A percentile compares a stretch with the other conserved stretches of the same genome.
phyloP scores from a whole-genome alignment of 768 basidiomycete species.

The Phylloporus sp. region DNA sequence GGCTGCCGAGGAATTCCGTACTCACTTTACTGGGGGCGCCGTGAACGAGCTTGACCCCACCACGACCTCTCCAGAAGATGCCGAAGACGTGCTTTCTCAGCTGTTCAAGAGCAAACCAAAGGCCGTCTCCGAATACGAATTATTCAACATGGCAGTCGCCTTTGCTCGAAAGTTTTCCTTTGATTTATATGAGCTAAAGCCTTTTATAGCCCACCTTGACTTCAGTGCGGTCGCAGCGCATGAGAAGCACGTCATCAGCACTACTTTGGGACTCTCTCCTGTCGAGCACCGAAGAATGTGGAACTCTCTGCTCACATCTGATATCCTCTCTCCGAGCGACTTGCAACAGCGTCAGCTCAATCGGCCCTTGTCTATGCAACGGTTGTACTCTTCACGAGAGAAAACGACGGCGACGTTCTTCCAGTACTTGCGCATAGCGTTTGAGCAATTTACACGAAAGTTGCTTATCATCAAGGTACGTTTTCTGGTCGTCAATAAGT shows the following conservation, averaged over 20 bases:
- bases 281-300: slow-evolving; percentile 49
- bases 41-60: slow-evolving; percentile 19
- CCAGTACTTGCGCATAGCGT: slow-evolving; percentile 53
- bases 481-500: background rate
- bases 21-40: slow-evolving; percentile 35
- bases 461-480: slow-evolving; percentile 55
- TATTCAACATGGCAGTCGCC: slow-evolving; percentile 48
- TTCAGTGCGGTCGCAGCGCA: slow-evolving; percentile 50
- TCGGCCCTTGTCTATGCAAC: slow-evolving; percentile 54
- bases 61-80: slow-evolving; percentile 35
- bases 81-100: slow-evolving; percentile 37
- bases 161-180: slow-evolving; percentile 42
- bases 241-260: slow-evolving; percentile 52
- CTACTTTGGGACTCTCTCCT: slow-evolving; percentile 37
- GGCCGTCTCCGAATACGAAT: slow-evolving; percentile 58
- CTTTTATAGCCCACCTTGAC: slow-evolving; percentile 50
- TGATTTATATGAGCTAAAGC: slow-evolving; percentile 36
- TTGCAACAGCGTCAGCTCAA: slow-evolving; percentile 48
- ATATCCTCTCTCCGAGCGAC: slow-evolving; percentile 50
- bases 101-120: slow-evolving; percentile 50
- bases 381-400: slow-evolving; percentile 53
- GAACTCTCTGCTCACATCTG: slow-evolving; percentile 62
- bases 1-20: slow-evolving; percentile 44
- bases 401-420: slow-evolving; percentile 58
- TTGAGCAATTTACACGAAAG: slow-evolving; percentile 55